Evolutionary conservation across 2,329 filamentous ascomycete species (phyloP).

Genomic region (Zymoseptoria pseudotritici): DNA sequence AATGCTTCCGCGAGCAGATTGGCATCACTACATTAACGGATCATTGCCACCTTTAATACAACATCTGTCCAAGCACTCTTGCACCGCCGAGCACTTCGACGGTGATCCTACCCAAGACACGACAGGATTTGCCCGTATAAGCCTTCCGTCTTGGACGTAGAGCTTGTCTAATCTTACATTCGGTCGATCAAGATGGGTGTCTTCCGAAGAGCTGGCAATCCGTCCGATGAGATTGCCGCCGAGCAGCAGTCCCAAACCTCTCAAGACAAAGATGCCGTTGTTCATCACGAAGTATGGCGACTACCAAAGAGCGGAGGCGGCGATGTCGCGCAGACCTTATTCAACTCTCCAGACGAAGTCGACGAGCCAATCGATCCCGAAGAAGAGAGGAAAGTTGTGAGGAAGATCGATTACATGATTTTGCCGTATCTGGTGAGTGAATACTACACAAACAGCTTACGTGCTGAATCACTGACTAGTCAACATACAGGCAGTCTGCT

Average conservation of each 20-base stretch:
- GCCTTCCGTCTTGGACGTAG: neutral
- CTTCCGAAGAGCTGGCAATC: neutral
- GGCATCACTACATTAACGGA: neutral
- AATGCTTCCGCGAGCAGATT: neutral
- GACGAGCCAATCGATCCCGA: constrained; percentile 42
- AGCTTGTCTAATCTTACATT: neutral
- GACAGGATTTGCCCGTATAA: neutral
- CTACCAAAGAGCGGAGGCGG: constrained; percentile 24
- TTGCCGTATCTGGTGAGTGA: constrained; percentile 37
- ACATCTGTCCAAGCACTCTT: neutral
- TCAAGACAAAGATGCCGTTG: constrained; percentile 5
- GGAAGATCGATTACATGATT: constrained; percentile 54
- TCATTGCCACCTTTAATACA: neutral
- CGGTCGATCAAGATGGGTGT: neutral
- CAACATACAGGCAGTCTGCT: constrained; percentile 22
- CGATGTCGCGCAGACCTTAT: constrained; percentile 46
- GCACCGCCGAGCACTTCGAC: neutral
- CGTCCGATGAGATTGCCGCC: neutral
- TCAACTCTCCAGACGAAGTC: constrained; percentile 34
- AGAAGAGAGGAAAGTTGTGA: constrained; percentile 42
- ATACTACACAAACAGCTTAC: neutral
- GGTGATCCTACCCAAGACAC: neutral
- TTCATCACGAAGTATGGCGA: constrained; percentile 18
- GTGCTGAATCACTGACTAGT: neutral
- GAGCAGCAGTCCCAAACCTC: neutral